phyloP scores from a whole-genome alignment of 257 asterid genomes.

The Plantago elongata region DNA sequence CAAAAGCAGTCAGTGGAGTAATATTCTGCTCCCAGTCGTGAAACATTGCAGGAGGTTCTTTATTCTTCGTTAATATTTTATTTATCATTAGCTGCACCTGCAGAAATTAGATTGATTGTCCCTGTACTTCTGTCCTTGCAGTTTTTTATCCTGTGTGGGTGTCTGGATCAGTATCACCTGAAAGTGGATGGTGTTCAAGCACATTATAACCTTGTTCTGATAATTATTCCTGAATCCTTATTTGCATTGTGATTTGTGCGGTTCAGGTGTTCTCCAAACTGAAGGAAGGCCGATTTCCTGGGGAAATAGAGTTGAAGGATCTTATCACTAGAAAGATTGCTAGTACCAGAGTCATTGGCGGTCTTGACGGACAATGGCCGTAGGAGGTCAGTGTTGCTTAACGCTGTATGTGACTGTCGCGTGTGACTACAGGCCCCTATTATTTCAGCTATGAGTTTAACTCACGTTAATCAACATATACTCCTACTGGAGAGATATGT shows the following conservation, averaged over 20 bases:
- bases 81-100: too few species aligned
- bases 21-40: too few species aligned
- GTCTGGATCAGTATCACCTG: not conserved
- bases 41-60: too few species aligned
- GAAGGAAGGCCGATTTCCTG: constrained; percentile 74
- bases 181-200: not conserved
- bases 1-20: too few species aligned
- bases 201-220: not conserved
- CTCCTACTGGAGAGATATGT: too few species aligned
- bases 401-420: too few species aligned
- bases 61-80: too few species aligned
- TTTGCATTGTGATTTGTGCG: constrained; percentile 12
- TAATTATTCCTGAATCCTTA: not conserved
- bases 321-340: constrained; percentile 59
- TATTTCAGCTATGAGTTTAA: too few species aligned
- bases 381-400: constrained; percentile 11
- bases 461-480: too few species aligned
- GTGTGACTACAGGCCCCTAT: too few species aligned
- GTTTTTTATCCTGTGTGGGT: too few species aligned
- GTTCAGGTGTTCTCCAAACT: constrained; percentile 81
- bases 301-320: constrained; percentile 91
- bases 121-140: not conserved
- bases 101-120: too few species aligned
- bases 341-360: constrained; percentile 50
- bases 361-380: constrained; percentile 36